Base-by-base conservation (phyloP, 768 basidiomycete species). In the Mycena alexandri region DNA sequence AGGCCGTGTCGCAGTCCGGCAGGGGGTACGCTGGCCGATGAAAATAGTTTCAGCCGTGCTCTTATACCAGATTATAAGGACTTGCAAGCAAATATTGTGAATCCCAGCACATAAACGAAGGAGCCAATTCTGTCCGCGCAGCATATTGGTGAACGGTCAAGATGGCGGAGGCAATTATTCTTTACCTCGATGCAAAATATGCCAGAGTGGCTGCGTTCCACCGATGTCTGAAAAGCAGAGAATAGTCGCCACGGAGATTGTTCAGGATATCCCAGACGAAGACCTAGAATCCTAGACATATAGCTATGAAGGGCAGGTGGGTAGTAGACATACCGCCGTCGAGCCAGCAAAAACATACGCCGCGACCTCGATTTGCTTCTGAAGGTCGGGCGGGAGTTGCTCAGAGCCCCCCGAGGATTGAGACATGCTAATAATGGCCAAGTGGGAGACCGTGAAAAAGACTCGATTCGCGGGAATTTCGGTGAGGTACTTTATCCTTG, bases 261-360 rank as follows among this genome's bases (percentile, higher is more conserved):
- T 61, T 61, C n/a, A 77, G 38, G 22, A 79, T 69, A 48, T 79
- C 79, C 79, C 78, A 79, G 9, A 75, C 54, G n/a, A 75, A 62
- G 22, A 72, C 63, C 76, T 78, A n/a, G n/a, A n/a, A n/a, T n/a
- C n/a, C n/a, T n/a, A n/a, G n/a, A n/a, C n/a, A n/a, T n/a, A n/a
- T n/a, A n/a, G n/a, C n/a, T n/a, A n/a, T n/a, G 5, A n/a, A 19
- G n/a, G 19, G 38, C 1, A 2, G 41, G 19, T 46, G 43, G n/a
- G 19, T 47, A 36, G 22, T 34, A 38, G 22, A 36, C 33, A 34
- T 22, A 63, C 62, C 53, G 53, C 62, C 17, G 53, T 38, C 16
- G 62, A 29, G 33, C 61, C 52, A 10, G 61, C 25, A 21, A 34
- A 54, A 7, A 63, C 61, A 47, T 63, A 63, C 22, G 16, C 52